Evolutionary conservation across 805 yeast species (phyloP).

Genomic region (Saturnispora diversa): DNA sequence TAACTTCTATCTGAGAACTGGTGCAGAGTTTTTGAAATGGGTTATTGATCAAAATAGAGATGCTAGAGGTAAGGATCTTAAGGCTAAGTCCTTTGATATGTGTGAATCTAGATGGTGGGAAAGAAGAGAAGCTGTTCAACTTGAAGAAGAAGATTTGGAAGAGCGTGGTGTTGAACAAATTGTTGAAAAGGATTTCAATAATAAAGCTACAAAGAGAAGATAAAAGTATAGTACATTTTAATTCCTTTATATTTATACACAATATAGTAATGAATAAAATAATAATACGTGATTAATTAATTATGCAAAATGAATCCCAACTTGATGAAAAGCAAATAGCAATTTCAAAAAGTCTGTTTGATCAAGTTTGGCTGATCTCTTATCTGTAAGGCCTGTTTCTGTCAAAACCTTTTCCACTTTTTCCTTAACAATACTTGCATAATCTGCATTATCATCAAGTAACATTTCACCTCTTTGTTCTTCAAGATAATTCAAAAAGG

Average conservation of each 20-base stretch:
- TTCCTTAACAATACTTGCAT: conserved; percentile 46
- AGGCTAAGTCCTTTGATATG: conserved; percentile 80
- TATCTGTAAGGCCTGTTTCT: conserved; percentile 74
- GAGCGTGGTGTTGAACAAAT: conserved; percentile 91
- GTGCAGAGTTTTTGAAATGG: conserved; percentile 86
- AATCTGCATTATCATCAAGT: conserved; percentile 35
- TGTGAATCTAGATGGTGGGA: conserved; percentile 99
- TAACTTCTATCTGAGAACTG: conserved; percentile 77
- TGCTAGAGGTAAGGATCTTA: conserved; percentile 82
- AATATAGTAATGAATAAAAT: conserved; percentile 5
- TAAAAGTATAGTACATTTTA: too few species aligned
- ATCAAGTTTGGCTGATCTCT: conserved; percentile 90
- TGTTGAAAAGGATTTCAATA: conserved; percentile 56
- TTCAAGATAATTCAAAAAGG: conserved; percentile 47
- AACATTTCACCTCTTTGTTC: conserved; percentile 43
- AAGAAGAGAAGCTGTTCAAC: conserved; percentile 85
- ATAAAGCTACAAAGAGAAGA: conserved; percentile 42
- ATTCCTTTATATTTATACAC: too few species aligned
- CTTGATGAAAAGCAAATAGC: conserved; percentile 90
- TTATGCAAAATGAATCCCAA: conserved; percentile 91
- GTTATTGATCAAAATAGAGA: conserved; percentile 79
- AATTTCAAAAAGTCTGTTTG: conserved; percentile 87
- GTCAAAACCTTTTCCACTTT: conserved; percentile 66
- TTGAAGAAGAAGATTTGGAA: conserved; percentile 82
- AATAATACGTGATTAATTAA: background rate